Evolutionary conservation across 257 asterid species (phyloP), one percentile per base, ranked within the genome.

Genomic region (Lavandula angustifolia): DNA sequence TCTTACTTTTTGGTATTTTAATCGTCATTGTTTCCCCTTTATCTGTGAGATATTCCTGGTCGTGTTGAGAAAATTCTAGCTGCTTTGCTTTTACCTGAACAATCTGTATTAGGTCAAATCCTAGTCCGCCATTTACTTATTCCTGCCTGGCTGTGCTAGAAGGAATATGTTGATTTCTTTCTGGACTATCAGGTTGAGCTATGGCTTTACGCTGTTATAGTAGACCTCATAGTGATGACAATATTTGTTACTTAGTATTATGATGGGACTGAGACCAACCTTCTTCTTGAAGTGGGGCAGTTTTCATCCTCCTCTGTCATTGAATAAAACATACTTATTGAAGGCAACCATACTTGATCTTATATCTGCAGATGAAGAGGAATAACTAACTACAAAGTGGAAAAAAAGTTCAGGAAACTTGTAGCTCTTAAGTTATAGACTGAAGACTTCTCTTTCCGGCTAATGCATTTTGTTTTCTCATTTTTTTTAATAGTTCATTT

Each of bases 91-190:
- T 52, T 17, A 9, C 35, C 40, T 32, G 16, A 55, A 51, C 40
- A 48, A 41, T 53, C 17, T 66, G 32, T 54, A 22, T 38, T 46
- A 18, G 49, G 65, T 75, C 62, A 44, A 54, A 51, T 32, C 66
- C 61, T 51, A 35, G 22, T 8, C 6, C 67, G 12, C 43, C 54
- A 51, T 14, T 43, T 13, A 27, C 49, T 41, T 55, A 9, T 4
- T 16, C 40, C 67, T 54, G 42, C 12, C 34, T 53, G 59, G 14
- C 42, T 2, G 62, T 53, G 42, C 46, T 42, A 14, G 51, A 49
- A 51, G 33, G 54, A 60, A 47, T 46, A 0, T 67, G 11, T 50
- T 50, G 7, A 11, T 29, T 53, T 60, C 41, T 52, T 59, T 66
- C 17, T 51, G 11, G 11, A 22, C 27, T 22, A 22, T 22, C 1